These are phyloP conservation scores for Gnetum montanum DNA, from an alignment of 75 land plant genomes.

Conservation along the genomic window DNA sequence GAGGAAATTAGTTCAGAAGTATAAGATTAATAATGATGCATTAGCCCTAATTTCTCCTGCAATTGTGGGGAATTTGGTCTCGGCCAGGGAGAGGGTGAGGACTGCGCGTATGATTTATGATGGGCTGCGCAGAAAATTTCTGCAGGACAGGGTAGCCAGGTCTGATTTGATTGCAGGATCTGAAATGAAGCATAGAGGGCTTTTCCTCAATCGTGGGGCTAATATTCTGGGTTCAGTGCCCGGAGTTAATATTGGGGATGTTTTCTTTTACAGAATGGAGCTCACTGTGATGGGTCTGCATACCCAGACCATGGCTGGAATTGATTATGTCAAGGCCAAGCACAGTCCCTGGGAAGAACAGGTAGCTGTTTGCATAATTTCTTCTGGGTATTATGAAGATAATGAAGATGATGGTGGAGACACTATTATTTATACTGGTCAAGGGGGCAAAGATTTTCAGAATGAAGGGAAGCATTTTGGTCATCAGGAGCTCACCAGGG, in stretches of 20 bases:
- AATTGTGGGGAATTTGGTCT: too few species aligned
- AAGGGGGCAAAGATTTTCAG: constrained; percentile 34
- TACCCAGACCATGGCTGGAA: constrained; percentile 53
- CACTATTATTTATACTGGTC: constrained; percentile 58
- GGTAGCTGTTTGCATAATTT: constrained; percentile 53
- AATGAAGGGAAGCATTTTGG: constrained; percentile 11
- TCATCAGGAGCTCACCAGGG: constrained; percentile 76
- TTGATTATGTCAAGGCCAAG: constrained; percentile 43
- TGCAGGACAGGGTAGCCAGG: constrained; percentile 45
- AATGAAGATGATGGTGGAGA: constrained; percentile 34
- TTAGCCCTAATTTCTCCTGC: too few species aligned
- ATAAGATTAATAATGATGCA: too few species aligned
- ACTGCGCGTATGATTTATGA: constrained; percentile 31
- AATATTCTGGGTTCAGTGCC: constrained; percentile 40
- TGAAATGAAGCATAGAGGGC: constrained; percentile 26
- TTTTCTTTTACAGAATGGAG: constrained; percentile 58
- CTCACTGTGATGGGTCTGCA: constrained; percentile 61
- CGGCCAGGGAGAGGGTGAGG: constrained; percentile 27
- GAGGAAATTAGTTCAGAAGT: too few species aligned
- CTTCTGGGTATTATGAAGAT: constrained; percentile 61
- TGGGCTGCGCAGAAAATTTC: constrained; percentile 38
- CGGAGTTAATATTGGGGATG: constrained; percentile 63
- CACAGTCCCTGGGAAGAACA: constrained; percentile 27
- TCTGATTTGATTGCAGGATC: constrained; percentile 33
- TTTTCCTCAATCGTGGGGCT: constrained; percentile 21